Evolutionary conservation across 228 moss, liverwort and hornwort genomes (phyloP), one percentile per base, ranked within the genome.

Genomic region (Sphagnum magellanicum): DNA sequence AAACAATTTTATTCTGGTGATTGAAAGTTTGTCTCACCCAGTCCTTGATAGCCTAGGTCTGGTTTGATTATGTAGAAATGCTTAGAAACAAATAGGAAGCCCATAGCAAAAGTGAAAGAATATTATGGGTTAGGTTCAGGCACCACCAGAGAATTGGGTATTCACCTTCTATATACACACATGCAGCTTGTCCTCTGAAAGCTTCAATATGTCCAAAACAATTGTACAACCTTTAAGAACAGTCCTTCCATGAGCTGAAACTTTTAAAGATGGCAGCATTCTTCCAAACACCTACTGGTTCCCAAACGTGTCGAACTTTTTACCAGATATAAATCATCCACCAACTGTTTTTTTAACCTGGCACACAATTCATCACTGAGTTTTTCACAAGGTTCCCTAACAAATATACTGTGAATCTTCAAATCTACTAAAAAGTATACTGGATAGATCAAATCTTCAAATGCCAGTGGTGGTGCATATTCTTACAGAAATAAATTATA

Each of bases 291-390:
- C 6, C 49, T 74, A 74, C 64, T 52, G 65, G 59, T 85, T 85
- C 53, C 76, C 82, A 74, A 63, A 79, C n/a, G 63, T 63, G 50
- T 85, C 82, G 48, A 64, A 52, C 58, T 72, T 81, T 72, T 81
- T 48, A 52, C 66, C 11, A 82, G 53, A 15, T 49, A 60, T 16
- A 85, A 51, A 10, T 69, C 74, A 57, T 74, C 52, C 13, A 13
- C 59, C 57, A 71, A 15, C n/a, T 50, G 50, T 9, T 68, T 58
- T 69, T 74, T 77, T 58, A 85, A 76, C 70, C 85, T 84, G 73
- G 5, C 70, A 59, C 17, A 50, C 16, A 64, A 1, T 3, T 17
- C 32, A 7, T 10, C 17, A 32, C 48, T 55, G 4, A 55, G 3
- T 12, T 32, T 32, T 3, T 2, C 32, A 32, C 32, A 32, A 32